Evolutionary conservation across 2,329 filamentous ascomycete species (phyloP), one percentile per base, ranked within the genome.

Genomic region (Elsinoe batatas): DNA sequence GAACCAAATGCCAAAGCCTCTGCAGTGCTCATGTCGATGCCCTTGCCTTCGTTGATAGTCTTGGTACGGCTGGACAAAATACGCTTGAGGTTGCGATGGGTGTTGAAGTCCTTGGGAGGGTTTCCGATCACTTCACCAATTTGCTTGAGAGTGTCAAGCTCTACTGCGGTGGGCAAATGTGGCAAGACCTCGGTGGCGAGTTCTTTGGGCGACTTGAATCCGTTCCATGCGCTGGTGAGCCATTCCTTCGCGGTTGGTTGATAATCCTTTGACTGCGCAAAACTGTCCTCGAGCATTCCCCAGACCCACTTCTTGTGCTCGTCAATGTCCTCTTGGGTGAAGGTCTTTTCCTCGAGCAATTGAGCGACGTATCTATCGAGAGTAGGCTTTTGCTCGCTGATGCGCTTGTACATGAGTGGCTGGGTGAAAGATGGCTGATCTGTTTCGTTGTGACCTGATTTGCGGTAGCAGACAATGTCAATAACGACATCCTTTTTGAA

Each of bases 221-320:
- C 91, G 75, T 98, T 95, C 93, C 93, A 98, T 56, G 93, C 91
- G 53, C 91, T 96, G 7, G 93, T 97, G 64, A 95, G 84, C 93
- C 93, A 98, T 74, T 98, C 93, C 76, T 95, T 95, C 62, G 91
- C 88, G 38, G 88, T 94, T 44, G 93, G 89, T 72, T 91, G 87
- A 74, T 98, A 98, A 67, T 98, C 91, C 75, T 94, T 97, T 74
- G 91, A 95, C 74, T 91, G 90, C 66, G 89, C 80, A 73, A 97
- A 98, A 75, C 90, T 96, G 72, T 97, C 91, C 68, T 95, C 91
- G 57, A 98, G 80, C 91, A 97, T 97, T 60, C 88, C 88, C 93
- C 91, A 98, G 58, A 97, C 93, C 93, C 93, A 98, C 72, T 94
- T 88, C 80, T 95, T 95, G 80, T 98, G 93, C 79, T 98, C 93